Conservation (phyloP, 108 stramenopile genomes). For the Cylindrotheca fusiformis region DNA sequence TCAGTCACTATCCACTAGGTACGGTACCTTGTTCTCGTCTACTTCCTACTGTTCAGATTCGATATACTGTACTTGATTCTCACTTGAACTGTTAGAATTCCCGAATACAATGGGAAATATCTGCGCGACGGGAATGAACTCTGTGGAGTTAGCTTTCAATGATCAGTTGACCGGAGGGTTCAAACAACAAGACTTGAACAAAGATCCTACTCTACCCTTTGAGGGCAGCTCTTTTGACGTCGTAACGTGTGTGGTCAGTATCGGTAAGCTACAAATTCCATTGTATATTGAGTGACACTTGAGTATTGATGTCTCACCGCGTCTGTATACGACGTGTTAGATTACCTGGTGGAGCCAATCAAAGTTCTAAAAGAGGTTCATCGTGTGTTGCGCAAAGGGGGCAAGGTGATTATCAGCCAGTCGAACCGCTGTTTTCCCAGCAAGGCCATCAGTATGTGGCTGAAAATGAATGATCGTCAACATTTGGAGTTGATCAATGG, state of each 20-base stretch:
- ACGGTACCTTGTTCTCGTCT: too few species aligned
- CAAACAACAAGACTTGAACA: slow-evolving; percentile 84
- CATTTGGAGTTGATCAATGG: slow-evolving; percentile 91
- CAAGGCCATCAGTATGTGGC: slow-evolving; percentile 94
- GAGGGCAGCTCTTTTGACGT: slow-evolving; percentile 84
- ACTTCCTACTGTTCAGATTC: too few species aligned
- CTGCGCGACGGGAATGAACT: slow-evolving; percentile 88
- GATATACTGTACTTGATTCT: too few species aligned
- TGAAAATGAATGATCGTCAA: slow-evolving; percentile 90
- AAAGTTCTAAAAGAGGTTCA: slow-evolving; percentile 85
- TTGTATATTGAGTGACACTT: too few species aligned
- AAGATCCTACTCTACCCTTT: slow-evolving; percentile 71
- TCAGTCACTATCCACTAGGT: slow-evolving; percentile 69
- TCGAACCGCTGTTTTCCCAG: slow-evolving; percentile 93
- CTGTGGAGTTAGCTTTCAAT: slow-evolving; percentile 84
- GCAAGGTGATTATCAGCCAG: slow-evolving; percentile 89
- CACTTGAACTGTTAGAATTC: too few species aligned
- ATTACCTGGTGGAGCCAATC: slow-evolving; percentile 88
- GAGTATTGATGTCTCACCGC: too few species aligned
- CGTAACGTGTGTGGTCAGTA: slow-evolving; percentile 93
- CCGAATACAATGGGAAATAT: slow-evolving; percentile 70
- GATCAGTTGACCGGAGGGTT: slow-evolving; percentile 90
- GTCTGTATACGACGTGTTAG: slow-evolving; percentile 23
- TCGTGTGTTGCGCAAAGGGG: slow-evolving; percentile 89
- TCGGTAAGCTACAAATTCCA: slow-evolving; percentile 32